Evolutionary conservation across 768 basidiomycete species (phyloP).

Genomic region (Tulasnella sp.): DNA sequence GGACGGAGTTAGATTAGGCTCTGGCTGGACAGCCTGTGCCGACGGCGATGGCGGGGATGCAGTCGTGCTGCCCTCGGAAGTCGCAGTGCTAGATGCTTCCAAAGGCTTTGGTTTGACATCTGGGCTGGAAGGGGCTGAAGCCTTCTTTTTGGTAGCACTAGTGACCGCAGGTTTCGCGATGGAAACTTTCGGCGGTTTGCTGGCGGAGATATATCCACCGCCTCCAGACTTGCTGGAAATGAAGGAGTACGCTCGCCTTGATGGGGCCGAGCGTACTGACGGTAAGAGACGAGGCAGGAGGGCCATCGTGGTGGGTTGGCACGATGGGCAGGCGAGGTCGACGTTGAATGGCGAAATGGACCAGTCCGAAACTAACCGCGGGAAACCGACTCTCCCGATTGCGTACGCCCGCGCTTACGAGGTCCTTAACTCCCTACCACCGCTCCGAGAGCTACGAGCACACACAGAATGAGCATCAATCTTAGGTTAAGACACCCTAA

Average conservation of each 20-base stretch:
- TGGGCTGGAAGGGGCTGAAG: not conserved
- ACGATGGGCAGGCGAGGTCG: conserved; percentile 8
- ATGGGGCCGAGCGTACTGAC: conserved; percentile 5
- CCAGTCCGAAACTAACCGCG: conserved; percentile 19
- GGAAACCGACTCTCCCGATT: conserved; percentile 6
- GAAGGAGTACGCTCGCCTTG: conserved; percentile 36
- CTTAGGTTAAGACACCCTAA: conserved; percentile 75
- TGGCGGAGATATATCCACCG: conserved; percentile 33
- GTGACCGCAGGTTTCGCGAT: conserved; percentile 15
- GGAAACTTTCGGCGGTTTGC: conserved; percentile 35
- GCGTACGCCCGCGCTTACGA: conserved; percentile 8
- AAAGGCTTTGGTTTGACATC: conserved; percentile 12
- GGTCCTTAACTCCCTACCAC: conserved; percentile 10
- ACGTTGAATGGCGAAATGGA: conserved; percentile 14
- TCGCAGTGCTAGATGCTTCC: not conserved
- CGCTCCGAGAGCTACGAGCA: not conserved
- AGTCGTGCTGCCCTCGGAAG: not conserved
- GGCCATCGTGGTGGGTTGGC: not conserved
- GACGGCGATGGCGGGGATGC: conserved; percentile 23
- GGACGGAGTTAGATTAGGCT: conserved; percentile 22
- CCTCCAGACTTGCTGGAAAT: conserved; percentile 37
- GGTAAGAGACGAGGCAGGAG: conserved; percentile 26
- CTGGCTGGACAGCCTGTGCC: not conserved
- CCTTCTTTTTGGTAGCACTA: conserved; percentile 13
- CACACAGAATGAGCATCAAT: conserved; percentile 26